Percentiles rank a stretch among this genome's conserved stretches.
phyloP scores from a whole-genome alignment of 495 filamentous ascomycete genomes.

The Massariosphaeria phaeospora region DNA sequence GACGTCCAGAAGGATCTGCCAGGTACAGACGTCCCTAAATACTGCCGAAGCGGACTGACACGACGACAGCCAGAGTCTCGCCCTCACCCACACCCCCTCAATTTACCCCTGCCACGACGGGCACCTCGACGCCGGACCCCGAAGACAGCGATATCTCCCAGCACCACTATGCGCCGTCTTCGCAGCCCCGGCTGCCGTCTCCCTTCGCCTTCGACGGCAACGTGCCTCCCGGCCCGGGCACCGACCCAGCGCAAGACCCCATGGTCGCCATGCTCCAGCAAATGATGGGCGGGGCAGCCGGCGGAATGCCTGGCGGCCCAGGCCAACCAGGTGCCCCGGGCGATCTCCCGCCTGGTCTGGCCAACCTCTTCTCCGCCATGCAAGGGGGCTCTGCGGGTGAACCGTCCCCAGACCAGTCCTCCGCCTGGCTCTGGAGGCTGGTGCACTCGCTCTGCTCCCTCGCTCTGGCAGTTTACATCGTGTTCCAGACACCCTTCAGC shows the following conservation, averaged over 20 bases:
- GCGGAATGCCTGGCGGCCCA: conserved; percentile 37
- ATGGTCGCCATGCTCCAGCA: conserved; percentile 59
- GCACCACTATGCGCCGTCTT: conserved; percentile 49
- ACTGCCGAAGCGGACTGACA: too few relatives aligned
- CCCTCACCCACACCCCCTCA: conserved; percentile 3
- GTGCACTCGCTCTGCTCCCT: conserved; percentile 72
- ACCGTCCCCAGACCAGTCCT: conserved; percentile 42
- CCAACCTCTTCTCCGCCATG: conserved; percentile 38
- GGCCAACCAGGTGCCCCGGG: conserved; percentile 34
- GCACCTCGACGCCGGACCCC: conserved; percentile 51
- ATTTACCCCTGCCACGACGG: conserved; percentile 4
- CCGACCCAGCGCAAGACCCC: conserved; percentile 49
- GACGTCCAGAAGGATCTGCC: conserved; percentile 30
- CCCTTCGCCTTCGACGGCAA: conserved; percentile 34
- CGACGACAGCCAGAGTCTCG: conserved; percentile 1
- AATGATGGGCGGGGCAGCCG: conserved; percentile 48
- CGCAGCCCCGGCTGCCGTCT: conserved; percentile 25
- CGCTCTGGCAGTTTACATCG: conserved; percentile 64
- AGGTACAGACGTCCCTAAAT: not conserved
- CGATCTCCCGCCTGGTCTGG: conserved; percentile 46
- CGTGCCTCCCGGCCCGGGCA: conserved; percentile 11
- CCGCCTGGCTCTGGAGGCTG: conserved; percentile 64
- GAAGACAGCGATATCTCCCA: conserved; percentile 70
- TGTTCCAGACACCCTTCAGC: conserved; percentile 58
- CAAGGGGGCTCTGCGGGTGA: conserved; percentile 36